Percentiles rank a stretch among this genome's conserved stretches.
These are phyloP conservation scores for Wakefieldia striispora DNA, from an alignment of 768 basidiomycete genomes.

Conservation along the genomic window DNA sequence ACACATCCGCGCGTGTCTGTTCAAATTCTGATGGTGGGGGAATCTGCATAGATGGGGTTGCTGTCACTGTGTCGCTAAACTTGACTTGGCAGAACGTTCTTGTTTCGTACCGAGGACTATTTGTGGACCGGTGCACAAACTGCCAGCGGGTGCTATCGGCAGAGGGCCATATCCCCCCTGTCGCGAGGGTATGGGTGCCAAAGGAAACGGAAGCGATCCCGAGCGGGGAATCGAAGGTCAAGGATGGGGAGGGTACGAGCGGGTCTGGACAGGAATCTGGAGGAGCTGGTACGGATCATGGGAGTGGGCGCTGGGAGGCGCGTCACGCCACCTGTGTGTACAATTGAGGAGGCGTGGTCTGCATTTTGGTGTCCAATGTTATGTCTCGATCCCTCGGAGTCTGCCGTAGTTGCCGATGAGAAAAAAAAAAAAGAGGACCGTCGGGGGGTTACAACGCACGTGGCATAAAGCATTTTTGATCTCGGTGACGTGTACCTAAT, in stretches of 20 bases:
- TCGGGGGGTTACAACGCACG: not conserved
- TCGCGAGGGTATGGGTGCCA: slow-evolving; percentile 54
- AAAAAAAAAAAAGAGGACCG: no score
- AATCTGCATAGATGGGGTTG: slow-evolving; percentile 1
- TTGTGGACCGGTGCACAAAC: slow-evolving; percentile 54
- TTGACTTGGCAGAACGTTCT: slow-evolving; percentile 43
- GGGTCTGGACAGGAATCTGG: no score
- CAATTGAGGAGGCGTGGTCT: slow-evolving; percentile 13
- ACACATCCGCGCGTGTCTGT: slow-evolving; percentile 52
- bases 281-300: slow-evolving; percentile 16
- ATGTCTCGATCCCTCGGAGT: no score
- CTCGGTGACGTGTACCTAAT: slow-evolving; percentile 4
- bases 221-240: not conserved
- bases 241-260: no score
- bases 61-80: not conserved
- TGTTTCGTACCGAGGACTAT: slow-evolving; percentile 56
- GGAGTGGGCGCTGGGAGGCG: slow-evolving; percentile 43
- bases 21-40: slow-evolving; percentile 48
- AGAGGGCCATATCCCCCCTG: slow-evolving; percentile 72
- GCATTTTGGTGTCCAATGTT: not conserved
- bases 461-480: no score
- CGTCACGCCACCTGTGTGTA: slow-evolving; percentile 49
- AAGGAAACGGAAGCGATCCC: slow-evolving; percentile 5
- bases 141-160: slow-evolving; percentile 67
- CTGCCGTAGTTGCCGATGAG: no score